Evolutionary conservation across 1,284 basidiomycete species (phyloP).

Genomic region (Neonothopanus nambi): DNA sequence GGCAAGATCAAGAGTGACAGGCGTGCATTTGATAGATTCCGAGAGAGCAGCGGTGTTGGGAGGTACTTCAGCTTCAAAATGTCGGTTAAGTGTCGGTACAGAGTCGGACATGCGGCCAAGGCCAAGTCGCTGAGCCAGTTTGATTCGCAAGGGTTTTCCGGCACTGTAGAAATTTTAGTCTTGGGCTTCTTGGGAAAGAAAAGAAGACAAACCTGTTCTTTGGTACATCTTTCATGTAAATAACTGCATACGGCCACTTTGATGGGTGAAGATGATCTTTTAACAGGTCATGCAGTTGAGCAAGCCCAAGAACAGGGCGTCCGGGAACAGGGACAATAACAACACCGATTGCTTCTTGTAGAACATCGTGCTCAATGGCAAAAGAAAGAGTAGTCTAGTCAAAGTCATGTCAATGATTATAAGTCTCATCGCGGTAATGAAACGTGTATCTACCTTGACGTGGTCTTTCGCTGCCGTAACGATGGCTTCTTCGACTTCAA

Average conservation of each 20-base stretch:
- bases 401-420: neutral
- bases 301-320: constrained; percentile 14
- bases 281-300: constrained; percentile 42
- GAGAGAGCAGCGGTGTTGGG: constrained; percentile 33
- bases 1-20: constrained; percentile 31
- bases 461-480: constrained; percentile 38
- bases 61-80: constrained; percentile 41
- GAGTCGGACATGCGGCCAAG: constrained; percentile 37
- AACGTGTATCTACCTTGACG: constrained; percentile 37
- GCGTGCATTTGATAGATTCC: constrained; percentile 37
- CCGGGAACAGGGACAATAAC: constrained; percentile 18
- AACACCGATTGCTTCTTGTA: constrained; percentile 21
- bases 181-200: constrained; percentile 27
- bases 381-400: constrained; percentile 17
- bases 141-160: constrained; percentile 46
- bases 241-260: constrained; percentile 21
- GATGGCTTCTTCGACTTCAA: constrained; percentile 57
- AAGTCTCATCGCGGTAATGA: neutral
- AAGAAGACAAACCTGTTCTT: constrained; percentile 18
- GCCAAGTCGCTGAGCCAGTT: constrained; percentile 39
- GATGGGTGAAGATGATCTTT: constrained; percentile 46
- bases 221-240: constrained; percentile 22
- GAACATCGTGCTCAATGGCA: constrained; percentile 20
- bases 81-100: constrained; percentile 34
- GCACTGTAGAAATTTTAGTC: constrained; percentile 40